Evolutionary conservation across 371 early-diverging fungal genomes (phyloP), one percentile per base, ranked within the genome.

Genomic region (Modicella reniformis): DNA sequence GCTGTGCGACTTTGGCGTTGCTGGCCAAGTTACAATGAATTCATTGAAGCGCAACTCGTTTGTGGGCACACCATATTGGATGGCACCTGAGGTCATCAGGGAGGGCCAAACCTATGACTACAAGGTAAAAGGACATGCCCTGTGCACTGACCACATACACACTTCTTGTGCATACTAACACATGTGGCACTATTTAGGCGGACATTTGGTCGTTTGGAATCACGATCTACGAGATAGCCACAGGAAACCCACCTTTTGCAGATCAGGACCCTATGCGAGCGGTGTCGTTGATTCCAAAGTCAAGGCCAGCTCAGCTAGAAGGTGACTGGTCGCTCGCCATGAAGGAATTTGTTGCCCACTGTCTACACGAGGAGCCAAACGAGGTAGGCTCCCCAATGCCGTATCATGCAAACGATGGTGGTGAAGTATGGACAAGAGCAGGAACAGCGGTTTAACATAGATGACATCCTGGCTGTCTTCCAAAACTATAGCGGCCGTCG

Each of bases 161-260:
- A 37, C 50, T 37, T 26, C 25, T 40, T 30, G 33, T 34, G 10
- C 17, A n/a, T 60, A 44, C 50, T 4, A 62, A 62, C 48, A 6
- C 21, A 55, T 23, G 34, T 15, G 8, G 5, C 12, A 3, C 32
- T 23, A 4, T 28, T 4, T 69, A 88, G 87, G 91, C 93, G 21
- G 96, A 95, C 75, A 92, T 95, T 37, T 95, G 96, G 96, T 94
- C 94, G 1, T 84, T 98, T 23, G 99, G 99, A 13, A 98, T 98
- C 64, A 98, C 99, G 4, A 92, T 96, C 15, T 96, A 95, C 66
- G 99, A 98, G 75, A 92, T 98, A 74, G 94, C 95, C 9, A 94
- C 92, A 10, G 98, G 98, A 9, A 94, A 92, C 56, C 99, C 98
- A 7, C 99, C 99, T 0, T 90, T 94, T 60, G 93, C 96, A 1